Base-by-base conservation (phyloP, 176 grass and related monocot genomes). In the Leersia perrieri region DNA sequence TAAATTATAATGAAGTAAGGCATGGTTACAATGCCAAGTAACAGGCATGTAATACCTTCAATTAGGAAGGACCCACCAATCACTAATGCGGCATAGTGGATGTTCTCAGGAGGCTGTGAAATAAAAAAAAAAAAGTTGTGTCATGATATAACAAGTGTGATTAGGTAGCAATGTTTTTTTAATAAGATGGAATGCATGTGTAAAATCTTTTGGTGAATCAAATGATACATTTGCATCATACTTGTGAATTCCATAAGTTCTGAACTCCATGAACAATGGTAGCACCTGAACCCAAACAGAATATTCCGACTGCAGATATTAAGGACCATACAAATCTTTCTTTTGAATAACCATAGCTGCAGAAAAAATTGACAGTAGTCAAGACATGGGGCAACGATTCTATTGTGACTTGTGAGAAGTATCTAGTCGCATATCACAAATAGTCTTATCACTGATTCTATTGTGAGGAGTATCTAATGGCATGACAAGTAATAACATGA, bases 281-380 rank as follows among this genome's bases (percentile, higher is more conserved):
- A 70, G 97, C 93, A 77, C 97, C 93, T 66, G 92, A 93, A 83
- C 97, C 93, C 60, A 99, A 82, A 79, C 93, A 96, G 90, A 99
- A 99, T 90, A 99, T 99, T 63, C 93, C 92, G 20, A 99, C 97
- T 27, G 97, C 97, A 67, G 97, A 99, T 91, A 99, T 99, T 65
- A 99, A 83, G 31, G 97, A 99, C 97, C 97, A 99, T 62, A 99
- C 93, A 93, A 99, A 99, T 86, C 93, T 95, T 85, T 99, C 97
- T 84, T 99, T 99, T 28, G 90, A 99, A 83, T 99, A 99, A 60
- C 97, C 97, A 93, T 96, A 99, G 60, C 93, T 99, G 89, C 42
- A 88, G 72, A 79, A 68, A 73, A 70, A 64, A 79, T 83, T 73
- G 91, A 81, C 29, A 61, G 38, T 65, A 26, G 28, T 82, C 30